phyloP scores from a whole-genome alignment of 306 rosid genomes.

The Aeschynomene evenia region DNA sequence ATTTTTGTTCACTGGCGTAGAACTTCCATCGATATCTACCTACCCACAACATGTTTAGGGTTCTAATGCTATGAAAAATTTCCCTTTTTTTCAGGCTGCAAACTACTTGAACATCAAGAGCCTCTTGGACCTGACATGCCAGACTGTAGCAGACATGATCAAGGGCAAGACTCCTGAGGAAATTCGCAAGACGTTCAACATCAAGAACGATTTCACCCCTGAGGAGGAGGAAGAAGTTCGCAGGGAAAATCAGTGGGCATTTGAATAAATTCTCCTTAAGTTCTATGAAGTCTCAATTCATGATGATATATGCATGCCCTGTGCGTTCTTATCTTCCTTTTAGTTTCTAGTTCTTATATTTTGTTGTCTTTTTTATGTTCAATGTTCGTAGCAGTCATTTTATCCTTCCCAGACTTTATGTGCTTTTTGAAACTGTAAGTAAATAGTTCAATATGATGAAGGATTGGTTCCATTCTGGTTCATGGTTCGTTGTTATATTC shows the following conservation, averaged over 20 bases:
- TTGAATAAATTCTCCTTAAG: conserved; percentile 27
- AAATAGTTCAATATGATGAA: conserved; percentile 17
- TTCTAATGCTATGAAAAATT: not conserved
- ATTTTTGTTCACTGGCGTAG: not conserved
- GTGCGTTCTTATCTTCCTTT: conserved; percentile 12
- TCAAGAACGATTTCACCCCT: conserved; percentile 61
- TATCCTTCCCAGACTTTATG: not conserved
- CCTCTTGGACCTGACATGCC: conserved; percentile 67
- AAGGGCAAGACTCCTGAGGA: conserved; percentile 75
- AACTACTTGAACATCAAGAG: conserved; percentile 71
- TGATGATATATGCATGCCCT: not conserved
- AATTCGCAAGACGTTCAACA: conserved; percentile 60
- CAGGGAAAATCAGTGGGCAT: conserved; percentile 75
- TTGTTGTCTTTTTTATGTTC: not conserved
- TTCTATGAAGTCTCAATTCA: not conserved
- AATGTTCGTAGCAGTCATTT: not conserved
- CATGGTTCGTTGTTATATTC: not conserved
- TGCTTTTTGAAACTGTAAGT: conserved; percentile 35
- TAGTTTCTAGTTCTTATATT: conserved; percentile 4
- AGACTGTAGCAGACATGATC: conserved; percentile 70
- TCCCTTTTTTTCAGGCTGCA: conserved; percentile 60
- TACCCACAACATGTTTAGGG: not conserved
- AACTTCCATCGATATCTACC: not conserved
- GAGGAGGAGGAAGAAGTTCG: conserved; percentile 78
- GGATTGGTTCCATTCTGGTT: not conserved